Conservation (phyloP, 805 yeast species). For the Zygoascus biomembranicola region DNA sequence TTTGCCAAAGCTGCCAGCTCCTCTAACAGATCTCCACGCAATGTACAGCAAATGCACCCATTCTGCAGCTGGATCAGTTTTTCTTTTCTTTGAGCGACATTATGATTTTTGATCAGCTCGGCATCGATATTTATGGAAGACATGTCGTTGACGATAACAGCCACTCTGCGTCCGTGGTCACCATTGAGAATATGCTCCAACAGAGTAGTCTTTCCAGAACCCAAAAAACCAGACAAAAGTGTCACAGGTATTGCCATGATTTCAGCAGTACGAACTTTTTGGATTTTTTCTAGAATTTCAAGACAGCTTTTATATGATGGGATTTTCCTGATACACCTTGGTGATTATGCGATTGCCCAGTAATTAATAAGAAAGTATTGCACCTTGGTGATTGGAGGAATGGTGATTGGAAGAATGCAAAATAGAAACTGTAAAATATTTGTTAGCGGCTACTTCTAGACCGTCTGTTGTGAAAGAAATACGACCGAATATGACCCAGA, state of each 20-base stretch:
- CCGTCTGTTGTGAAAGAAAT: too few relatives aligned
- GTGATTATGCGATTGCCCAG: background rate
- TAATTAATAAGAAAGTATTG: background rate
- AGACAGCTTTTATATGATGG: background rate
- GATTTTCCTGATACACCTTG: background rate
- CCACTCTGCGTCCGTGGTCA: conserved; percentile 35
- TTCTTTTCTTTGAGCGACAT: conserved; percentile 35
- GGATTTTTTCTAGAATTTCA: background rate
- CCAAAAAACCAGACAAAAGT: conserved; percentile 39
- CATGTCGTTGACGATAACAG: conserved; percentile 41
- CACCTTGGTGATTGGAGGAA: background rate
- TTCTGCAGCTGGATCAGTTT: conserved; percentile 39
- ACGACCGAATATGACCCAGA: too few relatives aligned
- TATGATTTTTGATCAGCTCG: conserved; percentile 32
- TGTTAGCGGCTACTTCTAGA: too few relatives aligned
- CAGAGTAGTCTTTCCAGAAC: conserved; percentile 41
- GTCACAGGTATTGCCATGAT: conserved; percentile 24
- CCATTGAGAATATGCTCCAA: conserved; percentile 36
- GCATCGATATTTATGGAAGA: conserved; percentile 39
- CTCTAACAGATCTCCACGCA: conserved; percentile 39
- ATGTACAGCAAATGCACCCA: conserved; percentile 43
- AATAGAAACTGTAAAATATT: too few relatives aligned
- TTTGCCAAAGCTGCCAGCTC: conserved; percentile 34
- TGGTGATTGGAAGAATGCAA: too few relatives aligned
- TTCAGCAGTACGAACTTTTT: background rate